Conservation (phyloP, 352 stramenopile genomes). For the Pythium monospermum region DNA sequence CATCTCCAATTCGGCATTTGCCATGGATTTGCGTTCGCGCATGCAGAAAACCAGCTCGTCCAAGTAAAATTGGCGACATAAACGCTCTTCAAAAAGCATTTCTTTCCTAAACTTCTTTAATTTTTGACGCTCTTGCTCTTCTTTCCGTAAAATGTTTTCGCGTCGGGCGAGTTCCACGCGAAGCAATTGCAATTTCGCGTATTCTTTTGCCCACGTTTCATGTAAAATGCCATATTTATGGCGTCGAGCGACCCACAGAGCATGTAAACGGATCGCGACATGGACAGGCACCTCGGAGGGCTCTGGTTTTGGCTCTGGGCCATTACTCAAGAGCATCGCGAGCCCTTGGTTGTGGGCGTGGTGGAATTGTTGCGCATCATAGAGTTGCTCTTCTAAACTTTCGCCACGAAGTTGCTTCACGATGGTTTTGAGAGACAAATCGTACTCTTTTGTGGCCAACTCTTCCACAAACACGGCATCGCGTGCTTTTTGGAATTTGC, state of each 20-base stretch:
- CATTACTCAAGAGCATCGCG: not conserved
- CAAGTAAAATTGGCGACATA: conserved; percentile 59
- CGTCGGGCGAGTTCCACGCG: conserved; percentile 44
- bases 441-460: conserved; percentile 24
- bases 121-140: conserved; percentile 41
- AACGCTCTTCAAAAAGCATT: conserved; percentile 62
- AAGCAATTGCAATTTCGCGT: conserved; percentile 38
- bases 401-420: conserved; percentile 26
- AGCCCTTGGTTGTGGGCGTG: conserved; percentile 7
- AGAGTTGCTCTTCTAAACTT: conserved; percentile 14
- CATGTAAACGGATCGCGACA: conserved; percentile 25
- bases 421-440: conserved; percentile 20
- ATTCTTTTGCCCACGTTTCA: conserved; percentile 40
- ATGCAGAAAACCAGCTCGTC: conserved; percentile 58
- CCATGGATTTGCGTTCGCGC: conserved; percentile 61
- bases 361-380: conserved; percentile 2
- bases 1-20: conserved; percentile 60
- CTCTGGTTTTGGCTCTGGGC: not conserved
- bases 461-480: conserved; percentile 20
- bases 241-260: conserved; percentile 38
- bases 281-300: not conserved
- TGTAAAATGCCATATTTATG: conserved; percentile 30
- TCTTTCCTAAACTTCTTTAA: conserved; percentile 45
- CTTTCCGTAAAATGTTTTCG: conserved; percentile 40
- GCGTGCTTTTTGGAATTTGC: conserved; percentile 28